phyloP scores from a whole-genome alignment of 257 asterid species.

The Paraleonurus japonicus region DNA sequence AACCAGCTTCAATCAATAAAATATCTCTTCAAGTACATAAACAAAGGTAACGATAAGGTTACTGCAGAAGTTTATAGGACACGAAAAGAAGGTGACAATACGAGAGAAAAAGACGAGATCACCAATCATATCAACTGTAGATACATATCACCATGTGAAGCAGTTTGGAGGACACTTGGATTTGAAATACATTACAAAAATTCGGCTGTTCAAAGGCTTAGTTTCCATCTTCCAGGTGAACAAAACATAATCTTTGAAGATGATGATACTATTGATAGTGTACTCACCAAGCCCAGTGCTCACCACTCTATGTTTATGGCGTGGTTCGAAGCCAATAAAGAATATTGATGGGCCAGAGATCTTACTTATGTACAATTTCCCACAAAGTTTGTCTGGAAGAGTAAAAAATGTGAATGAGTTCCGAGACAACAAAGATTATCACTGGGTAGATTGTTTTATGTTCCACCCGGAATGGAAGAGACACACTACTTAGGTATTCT shows the following conservation, averaged over 20 bases:
- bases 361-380: not conserved
- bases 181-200: not conserved
- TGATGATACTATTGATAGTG: not conserved
- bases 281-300: not conserved
- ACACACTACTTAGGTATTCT: too few relatives aligned
- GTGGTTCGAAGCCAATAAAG: not conserved
- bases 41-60: too few relatives aligned
- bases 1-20: too few relatives aligned
- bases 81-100: not conserved
- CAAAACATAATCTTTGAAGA: not conserved
- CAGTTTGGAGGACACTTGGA: not conserved
- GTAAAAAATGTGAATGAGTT: too few relatives aligned
- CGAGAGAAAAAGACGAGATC: not conserved
- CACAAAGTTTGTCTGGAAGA: not conserved
- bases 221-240: not conserved
- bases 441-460: too few relatives aligned
- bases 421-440: too few relatives aligned
- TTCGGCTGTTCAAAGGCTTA: not conserved
- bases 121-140: too few relatives aligned
- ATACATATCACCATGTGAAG: too few relatives aligned
- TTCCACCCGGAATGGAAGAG: too few relatives aligned
- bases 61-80: not conserved
- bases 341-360: not conserved
- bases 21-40: too few relatives aligned
- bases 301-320: not conserved